A percentile compares a stretch with the other conserved stretches of the same genome.
phyloP scores from a whole-genome alignment of 1,284 basidiomycete genomes.

The Sanghuangporus weigelae region DNA sequence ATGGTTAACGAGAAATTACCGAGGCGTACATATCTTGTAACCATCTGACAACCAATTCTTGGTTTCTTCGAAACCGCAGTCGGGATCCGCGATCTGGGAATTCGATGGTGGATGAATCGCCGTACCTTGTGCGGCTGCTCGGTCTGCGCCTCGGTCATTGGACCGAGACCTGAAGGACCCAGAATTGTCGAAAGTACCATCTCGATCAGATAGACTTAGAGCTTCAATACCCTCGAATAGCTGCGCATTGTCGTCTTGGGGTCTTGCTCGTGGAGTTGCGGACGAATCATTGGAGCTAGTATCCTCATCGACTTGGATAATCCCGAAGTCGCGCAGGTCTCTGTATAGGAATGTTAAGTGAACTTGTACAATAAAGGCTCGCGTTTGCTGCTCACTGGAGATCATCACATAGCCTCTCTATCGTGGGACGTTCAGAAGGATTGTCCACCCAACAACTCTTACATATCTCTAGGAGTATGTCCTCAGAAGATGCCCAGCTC shows the following conservation, averaged over 20 bases:
- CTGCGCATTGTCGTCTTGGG: background rate
- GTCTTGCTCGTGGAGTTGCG: background rate
- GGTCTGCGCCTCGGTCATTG: background rate
- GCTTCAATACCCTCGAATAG: background rate
- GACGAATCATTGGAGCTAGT: background rate
- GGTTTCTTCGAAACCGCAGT: background rate
- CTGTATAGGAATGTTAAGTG: background rate
- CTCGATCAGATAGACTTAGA: background rate
- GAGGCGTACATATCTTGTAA: background rate
- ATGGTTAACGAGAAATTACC: background rate
- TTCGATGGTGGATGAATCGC: background rate
- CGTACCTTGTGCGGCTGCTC: background rate
- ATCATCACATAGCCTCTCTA: background rate
- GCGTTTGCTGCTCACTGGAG: background rate
- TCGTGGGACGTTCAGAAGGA: constrained; percentile 1
- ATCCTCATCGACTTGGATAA: background rate
- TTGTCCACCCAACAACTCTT: background rate
- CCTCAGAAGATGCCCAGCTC: background rate
- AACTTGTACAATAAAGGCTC: background rate
- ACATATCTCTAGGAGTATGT: background rate
- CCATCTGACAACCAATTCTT: background rate
- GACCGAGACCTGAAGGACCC: background rate
- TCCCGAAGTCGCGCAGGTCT: background rate
- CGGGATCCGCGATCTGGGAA: background rate
- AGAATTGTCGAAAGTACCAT: background rate